A percentile compares a stretch with the other conserved stretches of the same genome.
phyloP scores from a whole-genome alignment of 129 eudicot species.

The Logfia minima region DNA sequence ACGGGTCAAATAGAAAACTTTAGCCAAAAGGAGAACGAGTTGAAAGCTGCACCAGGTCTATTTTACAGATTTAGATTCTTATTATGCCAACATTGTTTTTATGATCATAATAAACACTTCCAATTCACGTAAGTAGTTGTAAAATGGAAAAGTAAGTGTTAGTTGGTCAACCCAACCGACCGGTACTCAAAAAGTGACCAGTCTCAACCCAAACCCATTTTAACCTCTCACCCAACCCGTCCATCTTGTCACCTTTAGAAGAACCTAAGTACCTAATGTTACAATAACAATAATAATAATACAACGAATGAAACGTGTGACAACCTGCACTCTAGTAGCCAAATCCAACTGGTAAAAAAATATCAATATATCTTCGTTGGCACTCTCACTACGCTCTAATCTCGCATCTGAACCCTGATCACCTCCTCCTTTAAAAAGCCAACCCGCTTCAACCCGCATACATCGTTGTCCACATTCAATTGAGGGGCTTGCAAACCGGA shows the following conservation, averaged over 20 bases:
- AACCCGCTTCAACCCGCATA: constrained; percentile 72
- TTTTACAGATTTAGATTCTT: not conserved
- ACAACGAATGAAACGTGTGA: constrained; percentile 21
- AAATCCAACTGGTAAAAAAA: constrained; percentile 93
- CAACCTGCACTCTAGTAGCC: constrained; percentile 91
- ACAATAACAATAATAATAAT: constrained; percentile 2
- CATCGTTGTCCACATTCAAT: constrained; percentile 29
- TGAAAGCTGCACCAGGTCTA: not conserved
- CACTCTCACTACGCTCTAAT: constrained; percentile 78
- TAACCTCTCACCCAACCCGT: not conserved
- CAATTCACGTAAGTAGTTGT: not conserved
- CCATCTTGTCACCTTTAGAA: constrained; percentile 2
- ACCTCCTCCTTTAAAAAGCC: constrained; percentile 81
- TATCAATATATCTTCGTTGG: constrained; percentile 78
- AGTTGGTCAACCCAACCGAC: not conserved
- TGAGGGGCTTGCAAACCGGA: constrained; percentile 28
- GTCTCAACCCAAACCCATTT: not conserved
- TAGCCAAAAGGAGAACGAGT: not conserved
- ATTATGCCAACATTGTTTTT: not conserved
- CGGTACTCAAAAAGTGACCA: not conserved
- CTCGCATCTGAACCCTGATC: constrained; percentile 71
- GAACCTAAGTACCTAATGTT: too few species aligned
- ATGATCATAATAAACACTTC: not conserved
- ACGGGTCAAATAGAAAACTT: not conserved
- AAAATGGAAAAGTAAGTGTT: not conserved